Evolutionary conservation across 768 basidiomycete genomes (phyloP).

Genomic region (Suillus paluster): DNA sequence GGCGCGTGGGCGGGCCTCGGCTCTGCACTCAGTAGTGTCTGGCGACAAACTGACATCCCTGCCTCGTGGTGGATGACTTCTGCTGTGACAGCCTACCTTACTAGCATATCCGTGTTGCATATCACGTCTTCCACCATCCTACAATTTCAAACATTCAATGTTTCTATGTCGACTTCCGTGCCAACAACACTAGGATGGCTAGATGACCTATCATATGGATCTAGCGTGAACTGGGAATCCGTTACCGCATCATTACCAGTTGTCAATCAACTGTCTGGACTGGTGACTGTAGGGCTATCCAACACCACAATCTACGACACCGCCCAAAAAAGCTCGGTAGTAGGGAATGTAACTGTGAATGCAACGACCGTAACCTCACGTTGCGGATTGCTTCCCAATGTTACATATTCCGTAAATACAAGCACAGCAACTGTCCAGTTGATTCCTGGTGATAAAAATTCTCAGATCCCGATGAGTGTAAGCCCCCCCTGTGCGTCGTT

Average conservation of each 20-base stretch:
- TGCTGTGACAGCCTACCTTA: slow-evolving; percentile 16
- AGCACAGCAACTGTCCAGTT: not conserved
- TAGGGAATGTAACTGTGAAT: slow-evolving; percentile 17
- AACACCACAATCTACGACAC: slow-evolving; percentile 20
- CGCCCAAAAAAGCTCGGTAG: not conserved
- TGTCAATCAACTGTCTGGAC: not conserved
- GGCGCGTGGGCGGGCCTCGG: slow-evolving; percentile 24
- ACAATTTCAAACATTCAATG: slow-evolving; percentile 17
- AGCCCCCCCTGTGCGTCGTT: not conserved
- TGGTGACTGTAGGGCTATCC: slow-evolving; percentile 10
- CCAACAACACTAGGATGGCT: slow-evolving; percentile 11
- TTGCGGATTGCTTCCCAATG: slow-evolving; percentile 10
- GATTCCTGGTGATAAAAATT: not conserved
- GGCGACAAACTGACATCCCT: slow-evolving; percentile 18
- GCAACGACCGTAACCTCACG: slow-evolving; percentile 16
- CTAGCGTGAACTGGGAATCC: not conserved
- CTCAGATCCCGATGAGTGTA: not conserved
- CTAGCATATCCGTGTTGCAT: slow-evolving; percentile 18
- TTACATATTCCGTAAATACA: not conserved
- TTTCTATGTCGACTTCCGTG: slow-evolving; percentile 3
- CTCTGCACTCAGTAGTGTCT: slow-evolving; percentile 16
- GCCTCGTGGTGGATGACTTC: slow-evolving; percentile 15
- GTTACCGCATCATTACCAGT: not conserved
- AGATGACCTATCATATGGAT: not conserved
- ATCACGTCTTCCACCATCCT: slow-evolving; percentile 23